These are phyloP conservation scores for Globisporangium paroecandrum DNA, from an alignment of 352 stramenopile species.

Conservation along the genomic window DNA sequence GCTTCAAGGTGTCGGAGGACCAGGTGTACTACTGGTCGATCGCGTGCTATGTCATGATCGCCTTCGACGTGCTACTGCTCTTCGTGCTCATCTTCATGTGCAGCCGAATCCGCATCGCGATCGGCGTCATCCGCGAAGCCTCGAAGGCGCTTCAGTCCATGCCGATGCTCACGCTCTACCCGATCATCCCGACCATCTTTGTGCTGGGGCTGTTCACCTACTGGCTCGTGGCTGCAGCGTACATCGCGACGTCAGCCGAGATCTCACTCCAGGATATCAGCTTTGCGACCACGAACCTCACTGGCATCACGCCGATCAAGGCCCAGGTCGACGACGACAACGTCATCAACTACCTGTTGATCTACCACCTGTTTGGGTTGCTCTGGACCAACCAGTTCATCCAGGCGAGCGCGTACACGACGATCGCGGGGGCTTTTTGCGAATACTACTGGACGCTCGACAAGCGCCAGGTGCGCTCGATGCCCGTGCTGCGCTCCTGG, in stretches of 20 bases:
- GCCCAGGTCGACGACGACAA: conserved; percentile 52
- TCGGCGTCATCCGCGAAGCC: conserved; percentile 84
- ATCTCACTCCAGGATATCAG: conserved; percentile 49
- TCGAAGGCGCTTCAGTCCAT: conserved; percentile 77
- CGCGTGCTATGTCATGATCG: conserved; percentile 74
- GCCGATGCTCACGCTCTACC: conserved; percentile 75
- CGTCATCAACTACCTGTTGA: conserved; percentile 73
- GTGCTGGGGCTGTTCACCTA: conserved; percentile 62
- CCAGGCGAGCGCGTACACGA: conserved; percentile 66
- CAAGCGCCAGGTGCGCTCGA: conserved; percentile 49
- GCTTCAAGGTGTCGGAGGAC: conserved; percentile 40
- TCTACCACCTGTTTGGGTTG: conserved; percentile 82
- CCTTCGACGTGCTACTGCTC: conserved; percentile 53
- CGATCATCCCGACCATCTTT: conserved; percentile 67
- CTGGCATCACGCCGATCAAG: conserved; percentile 24
- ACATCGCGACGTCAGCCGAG: conserved; percentile 66
- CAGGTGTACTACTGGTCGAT: conserved; percentile 72
- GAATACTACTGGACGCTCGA: conserved; percentile 88
- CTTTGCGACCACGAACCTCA: conserved; percentile 21
- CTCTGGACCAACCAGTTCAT: conserved; percentile 89
- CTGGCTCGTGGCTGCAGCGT: conserved; percentile 76
- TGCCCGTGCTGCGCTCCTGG: conserved; percentile 53
- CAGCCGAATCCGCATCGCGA: conserved; percentile 78
- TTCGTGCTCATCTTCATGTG: conserved; percentile 79
- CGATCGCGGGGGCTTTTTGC: conserved; percentile 75